A percentile compares a stretch with the other conserved stretches of the same genome.
These are phyloP conservation scores for Coemansia biformis DNA, from an alignment of 192 early-diverging fungal species.

Conservation along the genomic window DNA sequence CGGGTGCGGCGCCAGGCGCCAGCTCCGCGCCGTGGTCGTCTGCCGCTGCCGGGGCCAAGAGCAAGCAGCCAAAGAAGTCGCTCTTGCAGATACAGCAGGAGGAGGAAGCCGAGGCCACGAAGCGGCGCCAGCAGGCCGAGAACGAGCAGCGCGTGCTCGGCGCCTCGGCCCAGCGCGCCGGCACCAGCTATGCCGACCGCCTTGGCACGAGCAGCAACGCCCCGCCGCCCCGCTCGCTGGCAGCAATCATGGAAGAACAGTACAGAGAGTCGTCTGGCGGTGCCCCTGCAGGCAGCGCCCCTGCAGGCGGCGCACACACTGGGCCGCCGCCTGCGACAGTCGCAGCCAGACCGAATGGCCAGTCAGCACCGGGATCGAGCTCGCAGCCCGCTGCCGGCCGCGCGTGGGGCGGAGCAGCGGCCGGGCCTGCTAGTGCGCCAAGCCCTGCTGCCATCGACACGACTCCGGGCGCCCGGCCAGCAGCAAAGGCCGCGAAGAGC, in stretches of 20 bases:
- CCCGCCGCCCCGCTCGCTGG: conserved; percentile 19
- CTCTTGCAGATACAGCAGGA: conserved; percentile 51
- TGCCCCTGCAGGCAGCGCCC: background rate
- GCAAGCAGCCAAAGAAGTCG: conserved; percentile 44
- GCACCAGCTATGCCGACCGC: conserved; percentile 39
- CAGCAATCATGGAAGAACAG: conserved; percentile 46
- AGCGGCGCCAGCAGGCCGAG: conserved; percentile 26
- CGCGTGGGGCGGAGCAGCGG: conserved; percentile 8
- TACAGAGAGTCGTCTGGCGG: conserved; percentile 16
- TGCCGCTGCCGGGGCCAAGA: conserved; percentile 4
- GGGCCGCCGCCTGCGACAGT: background rate
- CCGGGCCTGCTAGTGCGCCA: too few relatives aligned
- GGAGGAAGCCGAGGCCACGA: conserved; percentile 28
- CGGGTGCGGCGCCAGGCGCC: background rate
- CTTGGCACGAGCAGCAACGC: conserved; percentile 8
- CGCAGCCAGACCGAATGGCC: background rate
- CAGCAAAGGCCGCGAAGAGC: conserved; percentile 8
- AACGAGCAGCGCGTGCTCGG: conserved; percentile 14
- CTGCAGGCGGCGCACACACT: background rate
- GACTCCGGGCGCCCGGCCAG: conserved; percentile 4
- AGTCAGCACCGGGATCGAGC: background rate
- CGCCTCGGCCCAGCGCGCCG: conserved; percentile 6
- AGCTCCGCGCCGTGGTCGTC: conserved; percentile 43
- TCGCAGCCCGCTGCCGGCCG: background rate
- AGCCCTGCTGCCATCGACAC: background rate